Evolutionary conservation across 75 land plant species (phyloP).

Genomic region (Selaginella moellendorffii): DNA sequence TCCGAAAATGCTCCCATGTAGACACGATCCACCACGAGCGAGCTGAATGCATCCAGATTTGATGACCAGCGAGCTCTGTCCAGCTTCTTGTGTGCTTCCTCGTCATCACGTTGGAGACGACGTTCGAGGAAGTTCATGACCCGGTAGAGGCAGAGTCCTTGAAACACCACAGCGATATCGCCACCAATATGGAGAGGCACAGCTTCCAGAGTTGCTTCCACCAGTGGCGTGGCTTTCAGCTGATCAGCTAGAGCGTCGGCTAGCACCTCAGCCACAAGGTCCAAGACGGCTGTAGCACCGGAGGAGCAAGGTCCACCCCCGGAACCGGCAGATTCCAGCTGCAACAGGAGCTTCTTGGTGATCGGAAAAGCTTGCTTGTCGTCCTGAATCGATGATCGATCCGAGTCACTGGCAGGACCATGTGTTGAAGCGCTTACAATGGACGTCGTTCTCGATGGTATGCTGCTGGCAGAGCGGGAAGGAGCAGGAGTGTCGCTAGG

Average conservation of each 20-base stretch:
- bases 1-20: constrained; percentile 92
- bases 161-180: constrained; percentile 64
- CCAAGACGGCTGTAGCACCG: constrained; percentile 78
- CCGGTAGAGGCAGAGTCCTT: constrained; percentile 84
- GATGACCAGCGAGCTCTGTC: constrained; percentile 81
- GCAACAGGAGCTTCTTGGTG: constrained; percentile 5
- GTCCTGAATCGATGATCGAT: background rate
- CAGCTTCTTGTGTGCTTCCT: constrained; percentile 71
- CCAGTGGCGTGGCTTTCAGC: constrained; percentile 40
- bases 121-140: constrained; percentile 86
- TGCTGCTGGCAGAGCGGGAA: background rate
- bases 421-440: background rate
- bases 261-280: constrained; percentile 88
- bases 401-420: no score
- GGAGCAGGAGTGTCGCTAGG: background rate
- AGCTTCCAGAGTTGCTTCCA: constrained; percentile 72
- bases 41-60: constrained; percentile 70
- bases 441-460: background rate
- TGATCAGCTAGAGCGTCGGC: constrained; percentile 73
- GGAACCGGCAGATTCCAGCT: constrained; percentile 67
- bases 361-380: background rate
- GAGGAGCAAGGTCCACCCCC: constrained; percentile 94
- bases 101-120: constrained; percentile 86
- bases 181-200: constrained; percentile 63
- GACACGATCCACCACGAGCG: constrained; percentile 88